These are phyloP conservation scores for Euptelea pleiosperma DNA, from an alignment of 164 flowering plant genomes.

Conservation along the genomic window DNA sequence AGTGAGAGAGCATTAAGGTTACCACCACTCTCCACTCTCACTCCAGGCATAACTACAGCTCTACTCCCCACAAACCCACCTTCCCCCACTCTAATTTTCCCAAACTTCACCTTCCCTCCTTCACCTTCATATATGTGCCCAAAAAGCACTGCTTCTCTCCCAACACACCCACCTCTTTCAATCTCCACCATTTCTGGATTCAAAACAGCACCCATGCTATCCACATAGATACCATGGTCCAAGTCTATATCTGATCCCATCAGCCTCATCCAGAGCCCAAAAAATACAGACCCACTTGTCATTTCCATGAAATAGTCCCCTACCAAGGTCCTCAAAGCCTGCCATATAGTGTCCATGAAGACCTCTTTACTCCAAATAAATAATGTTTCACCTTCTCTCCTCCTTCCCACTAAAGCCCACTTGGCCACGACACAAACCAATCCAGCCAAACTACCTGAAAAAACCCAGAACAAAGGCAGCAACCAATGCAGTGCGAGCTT, in stretches of 20 bases:
- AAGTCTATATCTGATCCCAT: conserved; percentile 57
- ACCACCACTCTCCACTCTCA: conserved; percentile 52
- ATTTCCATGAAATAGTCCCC: conserved; percentile 80
- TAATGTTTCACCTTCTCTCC: conserved; percentile 46
- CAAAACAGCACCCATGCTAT: conserved; percentile 56
- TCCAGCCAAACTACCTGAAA: conserved; percentile 47
- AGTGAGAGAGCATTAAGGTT: conserved; percentile 47
- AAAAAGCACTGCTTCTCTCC: conserved; percentile 62
- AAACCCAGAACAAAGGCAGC: conserved; percentile 56
- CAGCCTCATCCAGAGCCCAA: conserved; percentile 57
- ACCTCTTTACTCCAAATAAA: conserved; percentile 52
- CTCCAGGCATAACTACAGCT: conserved; percentile 72
- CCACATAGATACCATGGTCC: conserved; percentile 52
- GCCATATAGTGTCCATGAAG: conserved; percentile 73
- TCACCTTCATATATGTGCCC: conserved; percentile 85
- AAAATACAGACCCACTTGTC: conserved; percentile 51
- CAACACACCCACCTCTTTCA: conserved; percentile 61
- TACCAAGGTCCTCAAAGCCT: conserved; percentile 55
- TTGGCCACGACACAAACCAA: conserved; percentile 48
- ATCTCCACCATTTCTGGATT: conserved; percentile 86
- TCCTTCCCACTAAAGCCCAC: conserved; percentile 61
- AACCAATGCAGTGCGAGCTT: conserved; percentile 38
- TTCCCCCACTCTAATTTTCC: conserved; percentile 54
- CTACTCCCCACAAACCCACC: conserved; percentile 75
- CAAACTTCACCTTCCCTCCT: conserved; percentile 64